These are phyloP conservation scores for Calonectria montana DNA, from an alignment of 2,329 filamentous ascomycete species.

Conservation along the genomic window DNA sequence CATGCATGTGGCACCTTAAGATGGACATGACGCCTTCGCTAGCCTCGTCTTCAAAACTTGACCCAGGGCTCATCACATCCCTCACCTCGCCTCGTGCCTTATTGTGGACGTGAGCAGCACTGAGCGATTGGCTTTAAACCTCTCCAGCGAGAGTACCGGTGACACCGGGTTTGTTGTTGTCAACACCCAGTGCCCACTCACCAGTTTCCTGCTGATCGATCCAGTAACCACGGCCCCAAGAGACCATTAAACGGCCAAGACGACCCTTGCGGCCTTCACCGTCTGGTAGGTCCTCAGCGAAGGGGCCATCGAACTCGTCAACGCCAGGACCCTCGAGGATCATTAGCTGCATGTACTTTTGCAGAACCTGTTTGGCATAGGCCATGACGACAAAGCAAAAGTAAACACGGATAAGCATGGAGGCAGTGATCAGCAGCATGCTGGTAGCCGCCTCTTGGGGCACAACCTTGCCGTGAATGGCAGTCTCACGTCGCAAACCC, in stretches of 20 bases:
- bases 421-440: slow-evolving; percentile 77
- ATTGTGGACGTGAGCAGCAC: slow-evolving; percentile 20
- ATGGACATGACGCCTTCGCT: neutral
- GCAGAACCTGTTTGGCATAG: slow-evolving; percentile 81
- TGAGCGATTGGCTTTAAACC: slow-evolving; percentile 38
- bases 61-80: neutral
- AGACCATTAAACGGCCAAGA: slow-evolving; percentile 82
- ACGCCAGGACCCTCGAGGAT: slow-evolving; percentile 61
- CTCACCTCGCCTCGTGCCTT: neutral
- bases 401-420: slow-evolving; percentile 84
- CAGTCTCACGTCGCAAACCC: slow-evolving; percentile 47
- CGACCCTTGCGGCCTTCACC: slow-evolving; percentile 84
- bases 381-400: slow-evolving; percentile 87
- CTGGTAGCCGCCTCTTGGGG: slow-evolving; percentile 76
- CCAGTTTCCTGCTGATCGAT: slow-evolving; percentile 74
- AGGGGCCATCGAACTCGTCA: slow-evolving; percentile 71
- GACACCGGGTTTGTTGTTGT: slow-evolving; percentile 66
- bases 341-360: slow-evolving; percentile 67
- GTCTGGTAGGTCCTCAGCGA: slow-evolving; percentile 75
- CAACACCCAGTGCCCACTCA: slow-evolving; percentile 74
- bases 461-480: slow-evolving; percentile 49
- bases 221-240: slow-evolving; percentile 83
- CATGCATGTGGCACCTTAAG: slow-evolving; percentile 5
- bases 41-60: neutral
- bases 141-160: slow-evolving; percentile 50